Conservation (phyloP, 1,284 basidiomycete genomes). For the Pseudozyma sp. region DNA sequence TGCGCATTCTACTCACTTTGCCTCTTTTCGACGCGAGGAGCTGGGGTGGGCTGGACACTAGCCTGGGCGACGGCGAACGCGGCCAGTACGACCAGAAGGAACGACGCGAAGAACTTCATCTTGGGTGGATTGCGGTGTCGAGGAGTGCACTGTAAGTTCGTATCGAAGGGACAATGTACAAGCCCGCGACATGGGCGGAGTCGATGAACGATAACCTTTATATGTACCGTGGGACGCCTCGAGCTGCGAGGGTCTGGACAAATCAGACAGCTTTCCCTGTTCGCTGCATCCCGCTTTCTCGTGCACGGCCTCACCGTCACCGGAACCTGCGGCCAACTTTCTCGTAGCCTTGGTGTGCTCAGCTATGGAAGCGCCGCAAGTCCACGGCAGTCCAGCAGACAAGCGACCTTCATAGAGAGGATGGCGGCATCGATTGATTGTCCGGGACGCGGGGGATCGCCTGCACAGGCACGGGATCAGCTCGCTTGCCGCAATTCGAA, state of each 20-base stretch:
- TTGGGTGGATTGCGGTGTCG: background rate
- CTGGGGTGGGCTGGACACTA: conserved; percentile 30
- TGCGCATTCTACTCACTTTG: conserved; percentile 18
- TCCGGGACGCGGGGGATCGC: conserved; percentile 1
- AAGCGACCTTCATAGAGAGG: too few species aligned
- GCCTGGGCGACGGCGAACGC: conserved; percentile 30
- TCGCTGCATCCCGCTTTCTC: too few species aligned
- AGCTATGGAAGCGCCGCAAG: too few species aligned
- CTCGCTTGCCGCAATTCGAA: background rate
- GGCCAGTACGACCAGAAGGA: conserved; percentile 27
- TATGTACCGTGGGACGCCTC: too few species aligned
- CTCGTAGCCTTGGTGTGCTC: too few species aligned
- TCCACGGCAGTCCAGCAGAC: too few species aligned
- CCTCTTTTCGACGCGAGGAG: conserved; percentile 38
- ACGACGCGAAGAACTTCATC: conserved; percentile 36
- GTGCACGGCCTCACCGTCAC: too few species aligned
- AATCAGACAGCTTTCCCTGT: too few species aligned
- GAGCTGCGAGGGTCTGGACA: too few species aligned
- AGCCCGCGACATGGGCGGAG: too few species aligned
- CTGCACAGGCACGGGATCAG: background rate
- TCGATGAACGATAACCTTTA: too few species aligned
- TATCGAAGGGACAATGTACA: background rate
- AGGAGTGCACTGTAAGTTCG: background rate
- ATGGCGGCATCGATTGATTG: background rate
- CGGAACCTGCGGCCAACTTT: too few species aligned